phyloP scores from a whole-genome alignment of 257 asterid species.

The Echium plantagineum region DNA sequence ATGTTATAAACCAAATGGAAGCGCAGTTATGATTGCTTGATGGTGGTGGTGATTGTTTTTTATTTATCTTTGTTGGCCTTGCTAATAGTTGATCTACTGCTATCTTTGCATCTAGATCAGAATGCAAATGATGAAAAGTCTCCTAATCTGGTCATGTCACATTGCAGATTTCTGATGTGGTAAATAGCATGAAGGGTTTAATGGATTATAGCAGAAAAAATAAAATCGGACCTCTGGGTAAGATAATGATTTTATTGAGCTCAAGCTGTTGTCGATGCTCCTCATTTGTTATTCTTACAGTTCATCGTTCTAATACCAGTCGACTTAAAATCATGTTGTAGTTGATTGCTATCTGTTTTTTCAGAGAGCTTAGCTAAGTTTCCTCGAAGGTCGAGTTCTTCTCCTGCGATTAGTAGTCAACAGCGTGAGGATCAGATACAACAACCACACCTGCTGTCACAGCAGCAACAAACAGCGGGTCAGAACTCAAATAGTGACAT shows the following conservation, averaged over 20 bases:
- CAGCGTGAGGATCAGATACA: constrained; percentile 47
- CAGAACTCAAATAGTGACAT: constrained; percentile 44
- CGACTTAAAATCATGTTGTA: background rate
- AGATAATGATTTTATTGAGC: constrained; percentile 12
- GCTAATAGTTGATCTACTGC: background rate
- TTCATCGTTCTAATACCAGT: background rate
- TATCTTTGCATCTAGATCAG: background rate
- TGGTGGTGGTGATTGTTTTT: background rate
- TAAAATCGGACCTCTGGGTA: constrained; percentile 95
- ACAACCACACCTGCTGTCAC: constrained; percentile 21
- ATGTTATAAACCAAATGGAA: no score
- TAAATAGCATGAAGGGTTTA: constrained; percentile 99
- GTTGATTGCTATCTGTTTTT: constrained; percentile 13
- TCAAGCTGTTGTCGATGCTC: background rate
- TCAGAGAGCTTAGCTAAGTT: constrained; percentile 88
- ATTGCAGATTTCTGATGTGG: constrained; percentile 97
- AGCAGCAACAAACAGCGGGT: constrained; percentile 22
- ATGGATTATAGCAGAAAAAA: constrained; percentile 88
- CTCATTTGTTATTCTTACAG: no score
- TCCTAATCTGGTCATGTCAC: constrained; percentile 3
- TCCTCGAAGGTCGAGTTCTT: constrained; percentile 56
- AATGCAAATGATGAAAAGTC: background rate
- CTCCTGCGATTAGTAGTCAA: constrained; percentile 51
- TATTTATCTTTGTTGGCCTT: background rate
- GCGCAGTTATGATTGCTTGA: background rate